Conservation (phyloP, 306 rosid species). For the Pterocarpus santalinus region DNA sequence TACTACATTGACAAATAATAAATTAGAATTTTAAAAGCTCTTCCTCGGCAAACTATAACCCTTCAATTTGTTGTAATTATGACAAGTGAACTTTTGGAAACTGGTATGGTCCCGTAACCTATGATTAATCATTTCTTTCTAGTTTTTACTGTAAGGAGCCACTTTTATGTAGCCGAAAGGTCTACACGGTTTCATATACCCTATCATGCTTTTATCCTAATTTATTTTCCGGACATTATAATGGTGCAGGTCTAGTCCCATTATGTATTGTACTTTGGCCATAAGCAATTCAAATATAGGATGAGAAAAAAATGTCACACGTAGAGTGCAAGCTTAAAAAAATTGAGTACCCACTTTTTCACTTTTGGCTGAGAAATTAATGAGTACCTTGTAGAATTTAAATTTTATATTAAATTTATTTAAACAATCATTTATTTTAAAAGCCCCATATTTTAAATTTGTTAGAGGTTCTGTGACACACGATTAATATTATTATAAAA, state of each 20-base stretch:
- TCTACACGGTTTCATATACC: neutral
- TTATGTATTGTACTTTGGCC: constrained; percentile 12
- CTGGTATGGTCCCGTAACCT: constrained; percentile 22
- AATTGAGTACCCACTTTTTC: neutral
- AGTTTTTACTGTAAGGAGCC: neutral
- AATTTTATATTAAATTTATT: too few relatives aligned
- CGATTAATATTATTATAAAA: too few relatives aligned
- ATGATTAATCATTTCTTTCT: neutral
- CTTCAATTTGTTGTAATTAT: constrained; percentile 4
- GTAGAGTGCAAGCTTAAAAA: constrained; percentile 37
- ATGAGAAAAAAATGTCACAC: constrained; percentile 34
- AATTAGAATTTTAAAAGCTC: too few relatives aligned
- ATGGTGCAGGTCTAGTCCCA: constrained; percentile 23
- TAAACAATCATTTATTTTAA: too few relatives aligned
- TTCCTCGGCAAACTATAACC: neutral
- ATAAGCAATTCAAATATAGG: constrained; percentile 25
- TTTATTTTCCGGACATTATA: constrained; percentile 5
- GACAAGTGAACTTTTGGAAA: constrained; percentile 41
- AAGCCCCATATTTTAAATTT: too few relatives aligned
- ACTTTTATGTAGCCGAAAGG: constrained; percentile 43
- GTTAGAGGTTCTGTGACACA: too few relatives aligned
- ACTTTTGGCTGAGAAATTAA: too few relatives aligned
- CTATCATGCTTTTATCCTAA: neutral
- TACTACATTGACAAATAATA: neutral
- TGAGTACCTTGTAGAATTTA: neutral